Evolutionary conservation across 176 grass and related monocot species (phyloP).

Genomic region (Panicum miliaceum): DNA sequence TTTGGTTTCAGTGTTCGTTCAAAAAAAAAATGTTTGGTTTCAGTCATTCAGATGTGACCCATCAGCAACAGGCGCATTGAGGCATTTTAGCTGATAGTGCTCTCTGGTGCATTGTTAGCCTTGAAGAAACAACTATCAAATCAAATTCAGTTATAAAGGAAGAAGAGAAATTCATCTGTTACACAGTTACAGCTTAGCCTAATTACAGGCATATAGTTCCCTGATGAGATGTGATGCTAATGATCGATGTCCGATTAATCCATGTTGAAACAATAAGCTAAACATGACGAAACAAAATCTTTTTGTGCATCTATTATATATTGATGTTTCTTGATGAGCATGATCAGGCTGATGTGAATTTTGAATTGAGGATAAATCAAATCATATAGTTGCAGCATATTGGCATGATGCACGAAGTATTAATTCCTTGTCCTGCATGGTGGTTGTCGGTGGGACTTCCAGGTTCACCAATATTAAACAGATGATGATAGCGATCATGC

Average conservation of each 20-base stretch:
- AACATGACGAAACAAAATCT: neutral
- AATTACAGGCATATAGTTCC: neutral
- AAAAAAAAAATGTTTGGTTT: neutral
- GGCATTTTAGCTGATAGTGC: neutral
- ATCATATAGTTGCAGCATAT: neutral
- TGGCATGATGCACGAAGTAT: neutral
- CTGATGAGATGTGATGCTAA: neutral
- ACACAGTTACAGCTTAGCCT: neutral
- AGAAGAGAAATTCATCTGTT: neutral
- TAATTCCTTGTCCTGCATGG: constrained; percentile 2
- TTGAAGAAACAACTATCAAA: neutral
- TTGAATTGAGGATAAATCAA: constrained; percentile 4
- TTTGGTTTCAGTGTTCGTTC: neutral
- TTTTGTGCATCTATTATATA: neutral
- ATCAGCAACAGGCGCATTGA: neutral
- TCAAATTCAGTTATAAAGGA: neutral
- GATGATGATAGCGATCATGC: constrained; percentile 18
- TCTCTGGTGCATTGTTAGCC: neutral
- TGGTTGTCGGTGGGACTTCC: neutral
- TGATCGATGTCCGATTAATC: neutral
- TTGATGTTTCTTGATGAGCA: neutral
- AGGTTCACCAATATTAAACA: constrained; percentile 18
- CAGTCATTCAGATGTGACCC: constrained; percentile 10
- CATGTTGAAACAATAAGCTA: neutral
- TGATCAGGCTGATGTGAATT: neutral